A percentile compares a stretch with the other conserved stretches of the same genome.
Evolutionary conservation across 1,139 yeast genomes (phyloP).

Genomic region (Entelexis sorbosivorans): DNA sequence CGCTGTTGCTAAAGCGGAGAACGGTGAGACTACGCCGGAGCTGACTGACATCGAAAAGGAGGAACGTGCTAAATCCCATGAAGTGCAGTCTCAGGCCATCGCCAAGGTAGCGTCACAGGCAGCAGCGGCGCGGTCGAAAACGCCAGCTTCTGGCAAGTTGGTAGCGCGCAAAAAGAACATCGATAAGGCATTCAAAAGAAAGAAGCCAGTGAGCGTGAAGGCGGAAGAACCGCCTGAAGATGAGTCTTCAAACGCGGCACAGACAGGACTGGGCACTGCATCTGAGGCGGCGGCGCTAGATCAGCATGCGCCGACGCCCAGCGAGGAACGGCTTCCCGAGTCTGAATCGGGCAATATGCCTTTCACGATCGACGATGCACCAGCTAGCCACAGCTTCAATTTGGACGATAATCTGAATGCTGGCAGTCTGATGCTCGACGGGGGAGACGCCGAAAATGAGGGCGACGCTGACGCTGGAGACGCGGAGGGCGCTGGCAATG

Average conservation of each 20-base stretch:
- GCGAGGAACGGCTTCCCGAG: background rate
- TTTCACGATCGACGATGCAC: background rate
- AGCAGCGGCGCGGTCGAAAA: slow-evolving; percentile 64
- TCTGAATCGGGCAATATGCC: background rate
- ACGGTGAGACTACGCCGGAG: background rate
- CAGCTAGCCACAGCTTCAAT: slow-evolving; percentile 8
- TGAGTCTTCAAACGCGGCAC: background rate
- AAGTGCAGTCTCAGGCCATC: background rate
- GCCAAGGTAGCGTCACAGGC: slow-evolving; percentile 14
- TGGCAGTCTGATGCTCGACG: slow-evolving; percentile 15
- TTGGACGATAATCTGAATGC: slow-evolving; percentile 16
- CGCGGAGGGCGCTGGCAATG: background rate
- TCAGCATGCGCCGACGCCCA: background rate
- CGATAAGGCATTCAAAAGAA: slow-evolving; percentile 25
- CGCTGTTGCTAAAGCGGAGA: background rate
- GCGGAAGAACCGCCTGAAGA: slow-evolving; percentile 6
- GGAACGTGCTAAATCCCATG: background rate
- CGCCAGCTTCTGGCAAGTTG: slow-evolving; percentile 91
- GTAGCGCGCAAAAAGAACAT: slow-evolving; percentile 46
- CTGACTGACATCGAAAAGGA: background rate
- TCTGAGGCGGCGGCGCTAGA: background rate
- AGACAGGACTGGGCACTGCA: background rate
- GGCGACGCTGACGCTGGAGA: slow-evolving; percentile 8
- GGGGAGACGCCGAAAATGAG: slow-evolving; percentile 7
- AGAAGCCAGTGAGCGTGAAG: slow-evolving; percentile 4